phyloP scores from a whole-genome alignment of 305 asterid species.

The Fraxinus albicans region DNA sequence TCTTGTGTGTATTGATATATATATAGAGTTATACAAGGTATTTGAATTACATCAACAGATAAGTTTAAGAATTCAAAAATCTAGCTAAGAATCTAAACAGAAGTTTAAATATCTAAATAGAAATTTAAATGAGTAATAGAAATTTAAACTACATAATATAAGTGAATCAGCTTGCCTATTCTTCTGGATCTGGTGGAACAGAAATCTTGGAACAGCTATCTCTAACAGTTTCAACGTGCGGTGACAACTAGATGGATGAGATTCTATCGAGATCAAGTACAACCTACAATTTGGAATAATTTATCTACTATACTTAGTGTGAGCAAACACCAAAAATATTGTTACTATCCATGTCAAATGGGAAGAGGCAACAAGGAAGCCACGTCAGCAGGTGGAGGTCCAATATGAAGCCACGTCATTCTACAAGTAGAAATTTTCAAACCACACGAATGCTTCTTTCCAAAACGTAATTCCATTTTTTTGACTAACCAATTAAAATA shows the following conservation, averaged over 20 bases:
- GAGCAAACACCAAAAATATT: neutral
- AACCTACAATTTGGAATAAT: neutral
- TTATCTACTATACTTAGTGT: neutral
- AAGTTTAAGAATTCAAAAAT: no score
- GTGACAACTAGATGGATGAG: neutral
- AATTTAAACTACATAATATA: no score
- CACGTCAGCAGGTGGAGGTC: slow-evolving; percentile 34
- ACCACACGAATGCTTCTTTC: slow-evolving; percentile 35
- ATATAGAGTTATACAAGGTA: no score
- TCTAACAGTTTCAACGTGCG: neutral
- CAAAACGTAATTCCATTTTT: slow-evolving; percentile 39
- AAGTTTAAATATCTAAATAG: no score
- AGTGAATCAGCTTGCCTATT: no score
- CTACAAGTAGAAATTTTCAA: slow-evolving; percentile 27
- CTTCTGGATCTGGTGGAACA: no score
- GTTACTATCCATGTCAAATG: neutral
- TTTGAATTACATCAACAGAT: no score
- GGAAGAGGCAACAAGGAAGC: neutral
- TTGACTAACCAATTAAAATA: slow-evolving; percentile 35
- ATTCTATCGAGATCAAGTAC: neutral
- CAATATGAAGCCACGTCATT: slow-evolving; percentile 41
- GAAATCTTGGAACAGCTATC: no score
- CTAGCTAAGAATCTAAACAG: no score
- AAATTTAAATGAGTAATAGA: no score
- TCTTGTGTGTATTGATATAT: no score